phyloP scores from a whole-genome alignment of 495 filamentous ascomycete species.

The Thermothielavioides terrestris region DNA sequence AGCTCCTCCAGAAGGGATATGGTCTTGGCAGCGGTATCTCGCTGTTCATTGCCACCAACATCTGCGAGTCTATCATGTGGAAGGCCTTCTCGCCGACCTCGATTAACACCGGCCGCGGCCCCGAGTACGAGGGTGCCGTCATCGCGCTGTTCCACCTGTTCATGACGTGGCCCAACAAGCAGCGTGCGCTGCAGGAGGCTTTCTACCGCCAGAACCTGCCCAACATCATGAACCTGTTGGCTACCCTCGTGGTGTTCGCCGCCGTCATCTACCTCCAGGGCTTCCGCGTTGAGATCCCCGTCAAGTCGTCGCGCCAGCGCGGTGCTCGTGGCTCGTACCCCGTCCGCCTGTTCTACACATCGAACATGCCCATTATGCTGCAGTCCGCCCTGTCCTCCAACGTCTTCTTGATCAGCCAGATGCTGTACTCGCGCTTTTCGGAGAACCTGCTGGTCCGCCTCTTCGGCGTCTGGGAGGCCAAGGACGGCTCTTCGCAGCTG shows the following conservation, averaged over 20 bases:
- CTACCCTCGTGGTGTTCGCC: constrained; percentile 87
- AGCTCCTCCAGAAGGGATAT: constrained; percentile 99
- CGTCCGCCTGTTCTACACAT: constrained; percentile 77
- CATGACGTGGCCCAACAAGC: constrained; percentile 98
- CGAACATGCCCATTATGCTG: constrained; percentile 99
- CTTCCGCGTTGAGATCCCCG: constrained; percentile 99
- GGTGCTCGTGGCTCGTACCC: constrained; percentile 86
- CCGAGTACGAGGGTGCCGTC: constrained; percentile 98
- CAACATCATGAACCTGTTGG: constrained; percentile 98
- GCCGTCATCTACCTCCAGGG: constrained; percentile 99
- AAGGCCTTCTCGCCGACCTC: constrained; percentile 98
- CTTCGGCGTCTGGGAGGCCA: constrained; percentile 96
- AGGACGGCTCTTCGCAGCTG: constrained; percentile 92
- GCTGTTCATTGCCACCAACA: constrained; percentile 99
- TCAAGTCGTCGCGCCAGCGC: constrained; percentile 98
- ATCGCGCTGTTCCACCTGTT: constrained; percentile 98
- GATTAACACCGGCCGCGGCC: constrained; percentile 98
- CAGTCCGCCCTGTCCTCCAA: constrained; percentile 97
- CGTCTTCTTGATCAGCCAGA: constrained; percentile 96
- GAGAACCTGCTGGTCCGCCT: constrained; percentile 96
- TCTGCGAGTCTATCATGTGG: constrained; percentile 99
- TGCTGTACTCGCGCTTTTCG: constrained; percentile 96
- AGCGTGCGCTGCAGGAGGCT: constrained; percentile 89
- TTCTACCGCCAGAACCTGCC: constrained; percentile 99
- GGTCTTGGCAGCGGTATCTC: constrained; percentile 97